A percentile compares a stretch with the other conserved stretches of the same genome.
Evolutionary conservation across 805 yeast genomes (phyloP).

Genomic region (Barnettozyma pratensis): DNA sequence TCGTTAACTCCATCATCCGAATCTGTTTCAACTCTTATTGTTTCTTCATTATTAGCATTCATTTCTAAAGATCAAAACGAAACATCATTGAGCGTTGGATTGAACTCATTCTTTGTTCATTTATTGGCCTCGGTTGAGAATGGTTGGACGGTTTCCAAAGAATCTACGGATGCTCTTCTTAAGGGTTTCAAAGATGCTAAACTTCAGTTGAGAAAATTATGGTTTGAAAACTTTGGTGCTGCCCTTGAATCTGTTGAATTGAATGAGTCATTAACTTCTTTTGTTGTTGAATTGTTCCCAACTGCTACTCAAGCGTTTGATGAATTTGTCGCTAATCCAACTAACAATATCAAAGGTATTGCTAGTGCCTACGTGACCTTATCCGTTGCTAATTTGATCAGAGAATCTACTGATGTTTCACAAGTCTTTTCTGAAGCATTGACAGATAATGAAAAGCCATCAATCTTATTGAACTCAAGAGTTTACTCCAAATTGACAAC

Average conservation of each 20-base stretch:
- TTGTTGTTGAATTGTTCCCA: conserved; percentile 22
- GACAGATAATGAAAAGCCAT: conserved; percentile 34
- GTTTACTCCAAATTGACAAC: conserved; percentile 45
- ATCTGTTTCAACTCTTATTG: conserved; percentile 33
- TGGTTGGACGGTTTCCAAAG: conserved; percentile 15
- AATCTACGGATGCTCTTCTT: conserved; percentile 23
- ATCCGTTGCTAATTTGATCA: conserved; percentile 20
- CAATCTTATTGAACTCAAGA: conserved; percentile 43
- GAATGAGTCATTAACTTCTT: conserved; percentile 8
- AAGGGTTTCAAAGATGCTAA: conserved; percentile 67
- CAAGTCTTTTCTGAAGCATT: conserved; percentile 32
- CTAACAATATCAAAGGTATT: conserved; percentile 37
- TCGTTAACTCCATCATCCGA: conserved; percentile 24
- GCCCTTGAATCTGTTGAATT: conserved; percentile 17
- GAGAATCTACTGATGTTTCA: conserved; percentile 22
- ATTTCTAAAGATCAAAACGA: conserved; percentile 77
- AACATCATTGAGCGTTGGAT: conserved; percentile 42
- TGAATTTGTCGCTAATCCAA: conserved; percentile 48
- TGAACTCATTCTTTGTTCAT: conserved; percentile 45
- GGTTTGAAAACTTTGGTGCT: conserved; percentile 54
- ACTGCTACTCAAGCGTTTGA: conserved; percentile 28
- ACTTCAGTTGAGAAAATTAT: conserved; percentile 53
- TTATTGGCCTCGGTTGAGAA: conserved; percentile 28
- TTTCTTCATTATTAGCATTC: conserved; percentile 42
- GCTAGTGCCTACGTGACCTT: conserved; percentile 49